These are phyloP conservation scores for Mortierella hygrophila DNA, from an alignment of 192 early-diverging fungal genomes.

Conservation along the genomic window DNA sequence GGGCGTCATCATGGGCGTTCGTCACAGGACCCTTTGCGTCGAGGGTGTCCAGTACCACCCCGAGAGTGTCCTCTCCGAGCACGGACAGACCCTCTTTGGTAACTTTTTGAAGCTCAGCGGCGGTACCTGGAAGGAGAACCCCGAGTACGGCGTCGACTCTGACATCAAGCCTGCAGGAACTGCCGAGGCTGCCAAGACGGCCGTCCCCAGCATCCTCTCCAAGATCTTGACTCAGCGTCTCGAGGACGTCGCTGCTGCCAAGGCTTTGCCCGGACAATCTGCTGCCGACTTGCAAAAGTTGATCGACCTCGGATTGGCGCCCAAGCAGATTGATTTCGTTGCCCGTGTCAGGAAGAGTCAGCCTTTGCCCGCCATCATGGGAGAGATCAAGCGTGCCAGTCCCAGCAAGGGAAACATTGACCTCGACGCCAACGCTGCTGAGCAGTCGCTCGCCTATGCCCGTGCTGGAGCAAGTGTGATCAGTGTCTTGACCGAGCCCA, in stretches of 20 bases:
- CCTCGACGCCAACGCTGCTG: constrained; percentile 84
- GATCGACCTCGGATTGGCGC: constrained; percentile 79
- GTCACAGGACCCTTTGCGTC: constrained; percentile 89
- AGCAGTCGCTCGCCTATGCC: constrained; percentile 89
- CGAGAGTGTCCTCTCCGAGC: constrained; percentile 95
- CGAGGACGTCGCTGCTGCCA: constrained; percentile 80
- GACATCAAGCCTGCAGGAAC: constrained; percentile 64
- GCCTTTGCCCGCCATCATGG: constrained; percentile 82
- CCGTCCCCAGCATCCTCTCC: constrained; percentile 78
- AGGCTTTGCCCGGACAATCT: constrained; percentile 79
- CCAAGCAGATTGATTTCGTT: constrained; percentile 83
- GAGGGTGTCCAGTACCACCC: constrained; percentile 99
- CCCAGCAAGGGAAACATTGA: constrained; percentile 96
- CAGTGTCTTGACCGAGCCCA: constrained; percentile 98
- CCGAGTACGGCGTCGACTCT: constrained; percentile 55
- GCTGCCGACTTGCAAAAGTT: constrained; percentile 75
- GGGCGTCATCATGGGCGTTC: constrained; percentile 94
- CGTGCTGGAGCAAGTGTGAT: constrained; percentile 92
- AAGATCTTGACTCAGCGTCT: constrained; percentile 87
- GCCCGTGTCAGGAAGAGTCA: constrained; percentile 71
- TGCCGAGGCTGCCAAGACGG: constrained; percentile 44
- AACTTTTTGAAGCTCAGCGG: constrained; percentile 93
- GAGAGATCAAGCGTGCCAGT: constrained; percentile 99
- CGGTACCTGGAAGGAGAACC: constrained; percentile 87
- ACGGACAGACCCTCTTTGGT: constrained; percentile 87